Percentiles rank a stretch among this genome's conserved stretches.
These are phyloP conservation scores for Naganishia onofrii DNA, from an alignment of 768 basidiomycete genomes.

Conservation along the genomic window DNA sequence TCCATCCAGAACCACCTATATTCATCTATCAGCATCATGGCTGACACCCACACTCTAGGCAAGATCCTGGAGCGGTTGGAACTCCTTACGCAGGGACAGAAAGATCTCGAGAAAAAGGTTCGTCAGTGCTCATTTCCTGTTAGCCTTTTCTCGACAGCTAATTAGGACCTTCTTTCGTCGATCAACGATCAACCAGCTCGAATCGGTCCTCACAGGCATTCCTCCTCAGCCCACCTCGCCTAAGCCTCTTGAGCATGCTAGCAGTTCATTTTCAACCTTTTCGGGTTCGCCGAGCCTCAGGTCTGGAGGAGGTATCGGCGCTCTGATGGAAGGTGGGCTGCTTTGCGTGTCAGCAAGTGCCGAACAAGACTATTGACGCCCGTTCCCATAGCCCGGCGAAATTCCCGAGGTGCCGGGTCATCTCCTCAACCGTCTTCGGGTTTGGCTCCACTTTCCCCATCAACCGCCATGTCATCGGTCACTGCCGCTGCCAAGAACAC, in stretches of 20 bases:
- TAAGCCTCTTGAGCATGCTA: background rate
- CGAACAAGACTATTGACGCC: background rate
- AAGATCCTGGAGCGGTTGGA: slow-evolving; percentile 25
- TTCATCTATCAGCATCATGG: slow-evolving; percentile 6
- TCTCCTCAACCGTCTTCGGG: background rate
- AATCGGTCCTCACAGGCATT: background rate
- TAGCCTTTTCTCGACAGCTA: background rate
- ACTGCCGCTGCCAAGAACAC: slow-evolving; percentile 4
- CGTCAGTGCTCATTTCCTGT: background rate
- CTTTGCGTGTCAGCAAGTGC: background rate
- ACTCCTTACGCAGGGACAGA: slow-evolving; percentile 12
- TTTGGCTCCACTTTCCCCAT: background rate
- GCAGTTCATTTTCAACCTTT: background rate
- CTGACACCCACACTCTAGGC: slow-evolving; percentile 18
- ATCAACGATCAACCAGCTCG: background rate
- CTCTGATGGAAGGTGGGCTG: slow-evolving; percentile 9
- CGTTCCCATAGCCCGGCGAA: background rate
- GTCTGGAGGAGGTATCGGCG: slow-evolving; percentile 7
- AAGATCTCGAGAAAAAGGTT: slow-evolving; percentile 24
- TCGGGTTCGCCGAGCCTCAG: background rate
- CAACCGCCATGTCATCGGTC: background rate
- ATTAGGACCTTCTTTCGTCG: too few relatives aligned
- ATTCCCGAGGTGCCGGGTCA: background rate
- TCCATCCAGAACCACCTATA: too few relatives aligned
- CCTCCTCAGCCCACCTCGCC: background rate